Conservation (phyloP, 345 rosid species). For the sweet orange (Citrus sinensis) region DVS_A1.0 CM039163.1:2797501-2798000, state of each 20-base stretch:
- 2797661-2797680: not conserved
- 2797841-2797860: not conserved
- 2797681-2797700: not conserved
- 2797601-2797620: not conserved
- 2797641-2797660: not conserved
- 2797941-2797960: not conserved
- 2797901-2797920: not conserved
- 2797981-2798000: not conserved
- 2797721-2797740: not conserved
- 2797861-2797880: not conserved
- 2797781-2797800: not conserved
- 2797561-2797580: not conserved
- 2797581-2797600: not conserved
- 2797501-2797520: not conserved
- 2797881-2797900: too few relatives aligned
- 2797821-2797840: conserved; percentile 9
- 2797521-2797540: not conserved
- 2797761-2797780: not conserved
- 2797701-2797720: not conserved
- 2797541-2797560: too few relatives aligned
- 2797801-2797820: not conserved
- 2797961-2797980: not conserved
- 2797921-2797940: not conserved
- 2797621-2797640: not conserved
- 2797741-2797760: not conserved